Base-by-base conservation (phyloP, 1,284 basidiomycete species). In the Bjerkandera adusta region DNA sequence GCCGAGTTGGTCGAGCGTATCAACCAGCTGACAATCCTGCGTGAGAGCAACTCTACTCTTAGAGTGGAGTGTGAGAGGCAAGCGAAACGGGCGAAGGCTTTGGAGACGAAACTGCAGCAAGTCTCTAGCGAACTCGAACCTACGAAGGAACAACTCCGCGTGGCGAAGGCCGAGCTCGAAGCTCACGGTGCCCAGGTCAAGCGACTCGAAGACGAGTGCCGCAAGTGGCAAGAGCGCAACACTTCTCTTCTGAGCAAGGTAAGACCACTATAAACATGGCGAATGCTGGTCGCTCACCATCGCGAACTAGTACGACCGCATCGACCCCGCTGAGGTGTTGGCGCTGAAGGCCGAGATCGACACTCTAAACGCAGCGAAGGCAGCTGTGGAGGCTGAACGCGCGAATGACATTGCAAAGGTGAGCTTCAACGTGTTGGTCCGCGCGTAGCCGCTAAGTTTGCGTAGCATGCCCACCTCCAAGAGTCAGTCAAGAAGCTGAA, bases 21-120 rank as follows among this genome's bases (percentile, higher is more conserved):
- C 66, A 89, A 92, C 56, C 87, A 93, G 58, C 75, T 93, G 48
- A 92, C 89, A 51, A 79, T 94, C 45, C 73, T 95, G 5, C 82
- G 92, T 35, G 92, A 96, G 68, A 93, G 89, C 68, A 94, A 95
- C 57, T 79, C 83, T 1, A 92, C 89, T 1, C 74, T 96, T 2
- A 81, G 91, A 41, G 75, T 86, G 27, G 90, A 92, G 48, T 81
- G 77, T 49, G 87, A 90, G 52, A 70, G 68, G 15, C 73, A 87
- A 50, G 67, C 77, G 5, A 86, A 84, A 59, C 83, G 81, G 37
- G 73, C 82, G 8, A 72, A 77, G 37, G 79, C 81, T 32, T 71
- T 92, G 40, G 87, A 91, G 47, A 57, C 63, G 13, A 81, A 81
- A 56, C 70, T 94, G 6, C 77, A 79, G 51, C 60, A 75, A 30